Base-by-base conservation (phyloP, 352 stramenopile species). In the Pythium aristosporum region DNA sequence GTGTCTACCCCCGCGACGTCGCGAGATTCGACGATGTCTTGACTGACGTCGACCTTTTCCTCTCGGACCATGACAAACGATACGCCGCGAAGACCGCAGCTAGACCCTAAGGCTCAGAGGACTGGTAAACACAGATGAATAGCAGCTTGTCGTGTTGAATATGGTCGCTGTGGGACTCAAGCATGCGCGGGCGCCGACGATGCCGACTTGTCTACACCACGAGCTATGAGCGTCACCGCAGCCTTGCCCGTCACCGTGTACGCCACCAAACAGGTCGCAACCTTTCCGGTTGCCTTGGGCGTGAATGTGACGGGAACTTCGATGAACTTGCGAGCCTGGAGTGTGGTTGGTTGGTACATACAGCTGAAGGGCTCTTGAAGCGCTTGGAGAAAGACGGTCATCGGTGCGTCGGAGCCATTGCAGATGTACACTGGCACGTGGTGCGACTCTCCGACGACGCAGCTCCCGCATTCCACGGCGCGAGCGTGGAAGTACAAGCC, bases 251-350 rank as follows among this genome's bases (percentile, higher is more conserved):
- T 79, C n/a, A 87, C 73, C 13, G 85, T 91, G 65, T 92, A 94
- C 37, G 83, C 87, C 34, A 90, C 85, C 16, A 96, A 67, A 36
- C 79, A 91, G n/a, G 83, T 92, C 8, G 87, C 79, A 43, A 93
- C 85, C 60, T 94, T 93, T 2, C 87, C 85, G 8, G 74, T 68
- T n/a, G 87, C 80, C 47, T 92, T 91, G 2, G 87, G 85, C 0
- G 71, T 86, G 62, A 92, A 96, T 2, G 68, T 76, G 28, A 96
- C 75, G 20, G 85, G 77, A 4, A 96, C 77, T 58, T 93, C 83
- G 49, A 96, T 93, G 63, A 93, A 96, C 65, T 93, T 94, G 20
- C 80, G 74, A 47, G 85, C 73, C 46, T 89, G 79, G n/a, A 96
- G 81, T 12, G 85, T 94, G 2, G 83, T 91, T 34, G 83, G 87